These are phyloP conservation scores for Golubevia pallescens DNA, from an alignment of 1,284 basidiomycete species.

Conservation along the genomic window DNA sequence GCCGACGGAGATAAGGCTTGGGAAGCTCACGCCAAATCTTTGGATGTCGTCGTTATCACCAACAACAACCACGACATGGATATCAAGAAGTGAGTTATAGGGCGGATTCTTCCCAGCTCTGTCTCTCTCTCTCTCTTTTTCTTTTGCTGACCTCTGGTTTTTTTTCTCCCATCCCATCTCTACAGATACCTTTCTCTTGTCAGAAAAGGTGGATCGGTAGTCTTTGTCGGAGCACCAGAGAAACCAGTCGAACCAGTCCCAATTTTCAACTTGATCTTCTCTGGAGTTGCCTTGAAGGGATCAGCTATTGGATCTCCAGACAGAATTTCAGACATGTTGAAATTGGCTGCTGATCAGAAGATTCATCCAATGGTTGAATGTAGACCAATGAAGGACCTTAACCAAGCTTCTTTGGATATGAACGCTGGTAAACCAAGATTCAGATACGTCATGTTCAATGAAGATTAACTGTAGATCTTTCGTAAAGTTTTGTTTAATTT, in stretches of 20 bases:
- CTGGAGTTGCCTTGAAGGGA: constrained; percentile 39
- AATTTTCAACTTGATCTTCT: constrained; percentile 21
- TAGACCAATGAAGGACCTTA: constrained; percentile 40
- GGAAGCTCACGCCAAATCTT: constrained; percentile 19
- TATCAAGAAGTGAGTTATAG: constrained; percentile 22
- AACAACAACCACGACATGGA: constrained; percentile 42
- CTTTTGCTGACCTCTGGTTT: too few relatives aligned
- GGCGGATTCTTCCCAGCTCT: too few relatives aligned
- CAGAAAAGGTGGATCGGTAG: constrained; percentile 31
- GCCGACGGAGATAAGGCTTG: constrained; percentile 22
- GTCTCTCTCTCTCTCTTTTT: too few relatives aligned
- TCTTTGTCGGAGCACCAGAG: constrained; percentile 40
- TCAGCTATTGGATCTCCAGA: constrained; percentile 30
- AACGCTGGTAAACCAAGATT: constrained; percentile 42
- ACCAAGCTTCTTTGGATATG: constrained; percentile 42
- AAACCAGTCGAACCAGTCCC: constrained; percentile 38
- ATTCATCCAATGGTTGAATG: constrained; percentile 38
- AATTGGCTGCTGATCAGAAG: constrained; percentile 39
- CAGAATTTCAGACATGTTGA: constrained; percentile 41
- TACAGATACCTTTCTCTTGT: constrained; percentile 27
- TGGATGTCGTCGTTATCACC: constrained; percentile 43
- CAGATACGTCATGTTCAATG: constrained; percentile 46
- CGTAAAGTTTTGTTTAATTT: too few relatives aligned
- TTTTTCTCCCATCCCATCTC: too few relatives aligned
- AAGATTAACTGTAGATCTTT: constrained; percentile 9